Evolutionary conservation across 345 rosid species (phyloP).

Genomic region (Lepidium sativum): DNA sequence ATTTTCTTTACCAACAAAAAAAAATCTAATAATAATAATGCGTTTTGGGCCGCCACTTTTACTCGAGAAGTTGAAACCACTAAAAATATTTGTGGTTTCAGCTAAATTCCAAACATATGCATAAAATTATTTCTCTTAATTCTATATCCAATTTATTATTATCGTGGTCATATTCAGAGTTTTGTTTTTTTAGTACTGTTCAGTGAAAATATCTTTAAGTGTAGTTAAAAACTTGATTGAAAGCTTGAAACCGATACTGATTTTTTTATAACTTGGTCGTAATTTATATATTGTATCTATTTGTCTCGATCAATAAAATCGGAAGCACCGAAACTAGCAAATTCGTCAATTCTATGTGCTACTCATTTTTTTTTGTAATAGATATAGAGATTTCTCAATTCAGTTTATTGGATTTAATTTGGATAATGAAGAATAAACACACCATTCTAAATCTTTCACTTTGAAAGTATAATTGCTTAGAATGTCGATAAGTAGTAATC

Average conservation of each 20-base stretch:
- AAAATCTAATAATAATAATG: neutral
- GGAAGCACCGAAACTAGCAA: neutral
- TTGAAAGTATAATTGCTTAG: neutral
- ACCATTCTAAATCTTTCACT: no score
- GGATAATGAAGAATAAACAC: no score
- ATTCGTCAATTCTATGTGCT: neutral
- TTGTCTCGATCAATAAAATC: neutral
- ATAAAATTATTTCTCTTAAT: neutral
- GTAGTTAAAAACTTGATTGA: neutral
- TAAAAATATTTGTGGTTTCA: conserved; percentile 9
- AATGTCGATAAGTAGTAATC: neutral
- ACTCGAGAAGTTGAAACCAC: conserved; percentile 15
- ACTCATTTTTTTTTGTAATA: neutral
- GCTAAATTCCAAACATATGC: conserved; percentile 9
- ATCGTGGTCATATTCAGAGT: neutral
- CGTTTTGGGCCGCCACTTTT: conserved; percentile 17
- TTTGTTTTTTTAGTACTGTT: neutral
- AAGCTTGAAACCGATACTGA: neutral
- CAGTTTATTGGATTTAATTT: no score
- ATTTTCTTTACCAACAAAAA: neutral
- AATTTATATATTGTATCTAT: neutral
- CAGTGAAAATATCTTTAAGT: neutral
- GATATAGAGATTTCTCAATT: no score
- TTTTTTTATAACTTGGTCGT: neutral
- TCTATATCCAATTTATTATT: neutral